Base-by-base conservation (phyloP, 2,329 filamentous ascomycete genomes). In the Simplicillium sp. region DNA sequence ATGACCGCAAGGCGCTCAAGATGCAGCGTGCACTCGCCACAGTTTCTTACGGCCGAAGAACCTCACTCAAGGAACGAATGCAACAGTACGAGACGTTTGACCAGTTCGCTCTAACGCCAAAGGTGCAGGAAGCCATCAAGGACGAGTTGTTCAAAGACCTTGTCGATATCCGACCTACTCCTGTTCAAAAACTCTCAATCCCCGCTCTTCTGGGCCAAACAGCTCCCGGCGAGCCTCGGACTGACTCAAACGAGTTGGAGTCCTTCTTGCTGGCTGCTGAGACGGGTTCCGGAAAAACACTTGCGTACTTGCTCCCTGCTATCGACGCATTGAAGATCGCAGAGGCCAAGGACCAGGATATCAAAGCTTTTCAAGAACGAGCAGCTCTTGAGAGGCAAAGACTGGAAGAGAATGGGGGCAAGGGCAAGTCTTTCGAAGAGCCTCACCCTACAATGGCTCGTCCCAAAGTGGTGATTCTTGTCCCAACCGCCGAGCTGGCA, bases 201-300 rank as follows among this genome's bases (percentile, higher is more conserved):
- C 90, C 92, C 1, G 78, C 79, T 1, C 67, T 98, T 8, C 66
- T 95, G 36, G 77, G 80, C 12, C 68, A 79, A 52, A 57, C 69
- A 17, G 45, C 46, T 7, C 44, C 51, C 4, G 50, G 50, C 14
- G 47, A 51, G 35, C 37, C 44, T n/a, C 58, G 55, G 39, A 45
- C 38, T 2, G 41, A 52, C 42, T 71, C 55, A 49, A 62, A 64
- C 44, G 74, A 68, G 64, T 45, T 48, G 38, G 46, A 51, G 33
- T 61, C 61, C 1, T 96, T 87, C 55, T 71, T 98, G 11, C 71
- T 98, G 38, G 92, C 92, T 4, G 92, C 92, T 11, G 92, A 98
- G 68, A 98, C 92, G 1, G 92, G 92, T 11, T 97, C 92, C 1
- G 92, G 92, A 45, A 98, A 98, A 68, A 98, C 92, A 1, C 68